Base-by-base conservation (phyloP, 768 basidiomycete genomes). In the Polyporus arcularius region DNA sequence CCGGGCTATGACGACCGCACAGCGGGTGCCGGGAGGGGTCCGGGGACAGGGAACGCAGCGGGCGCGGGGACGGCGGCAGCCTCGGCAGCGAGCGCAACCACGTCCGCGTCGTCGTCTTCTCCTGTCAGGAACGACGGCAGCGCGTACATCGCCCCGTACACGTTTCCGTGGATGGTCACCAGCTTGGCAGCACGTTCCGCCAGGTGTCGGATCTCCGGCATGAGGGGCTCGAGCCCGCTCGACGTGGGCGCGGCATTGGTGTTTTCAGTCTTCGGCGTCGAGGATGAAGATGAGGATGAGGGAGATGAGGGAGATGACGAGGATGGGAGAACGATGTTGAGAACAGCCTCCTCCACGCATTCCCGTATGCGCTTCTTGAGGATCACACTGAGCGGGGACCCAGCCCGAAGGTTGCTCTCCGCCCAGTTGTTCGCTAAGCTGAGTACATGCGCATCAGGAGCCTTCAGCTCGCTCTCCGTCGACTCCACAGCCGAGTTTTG, bases 141-240 rank as follows among this genome's bases (percentile, higher is more conserved):
- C 73, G 90, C 86, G 74, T 94, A 94, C 57, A 92, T 71, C n/a
- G 84, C 82, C 40, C 89, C 77, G 72, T 90, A 93, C 53, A 90
- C 86, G 63, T 85, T 83, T 54, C 91, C 78, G 72, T 94, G 90
- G 65, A 92, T 86, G 49, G 83, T 76, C 2, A 87, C 86, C 55
- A 95, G 80, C 60, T 87, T 85, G 46, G 87, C 81, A 39, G 93
- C 80, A 69, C 88, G 85, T 67, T 90, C 86, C 31, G 83, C 84
- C 51, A 95, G 81, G 16, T 82, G 78, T 35, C 79, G 79, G 52
- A 90, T 84, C 73, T 95, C 92, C 42, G 85, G 83, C 57, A 80
- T 73, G 54, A 94, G 78, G 38, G 88, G 82, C 66, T 90, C 88
- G 80, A 92, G 84, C 43, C 91, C 92, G 55, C 81, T 81, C 46